Conservation (phyloP, 768 basidiomycete genomes). For the Psilocybe tampanensis region DNA sequence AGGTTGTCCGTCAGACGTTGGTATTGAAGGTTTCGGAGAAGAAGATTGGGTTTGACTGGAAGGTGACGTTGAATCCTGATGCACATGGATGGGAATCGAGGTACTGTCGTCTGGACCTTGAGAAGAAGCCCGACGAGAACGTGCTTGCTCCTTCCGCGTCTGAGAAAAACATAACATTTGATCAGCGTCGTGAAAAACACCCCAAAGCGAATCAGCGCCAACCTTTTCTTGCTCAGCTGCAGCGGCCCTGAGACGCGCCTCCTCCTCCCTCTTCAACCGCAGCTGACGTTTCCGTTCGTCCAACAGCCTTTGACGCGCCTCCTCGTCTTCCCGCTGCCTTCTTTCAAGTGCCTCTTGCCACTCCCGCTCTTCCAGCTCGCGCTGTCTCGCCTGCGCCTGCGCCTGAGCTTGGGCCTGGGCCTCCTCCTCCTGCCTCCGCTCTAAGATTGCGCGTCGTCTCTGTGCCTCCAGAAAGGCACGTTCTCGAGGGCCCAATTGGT, state of each 20-base stretch:
- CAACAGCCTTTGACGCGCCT: constrained; percentile 14
- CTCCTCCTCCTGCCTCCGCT: constrained; percentile 25
- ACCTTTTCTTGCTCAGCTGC: constrained; percentile 20
- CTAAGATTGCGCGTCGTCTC: constrained; percentile 28
- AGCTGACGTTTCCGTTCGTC: constrained; percentile 22
- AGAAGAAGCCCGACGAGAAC: not conserved
- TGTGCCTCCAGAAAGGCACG: constrained; percentile 34
- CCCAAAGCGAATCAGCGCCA: not conserved
- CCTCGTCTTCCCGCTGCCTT: constrained; percentile 21
- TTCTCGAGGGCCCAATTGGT: constrained; percentile 30
- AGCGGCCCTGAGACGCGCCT: constrained; percentile 7
- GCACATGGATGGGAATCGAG: constrained; percentile 15
- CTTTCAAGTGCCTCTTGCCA: constrained; percentile 17
- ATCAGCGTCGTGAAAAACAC: constrained; percentile 3
- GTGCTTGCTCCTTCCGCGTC: constrained; percentile 2
- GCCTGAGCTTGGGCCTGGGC: constrained; percentile 23
- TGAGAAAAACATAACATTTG: not conserved
- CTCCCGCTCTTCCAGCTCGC: constrained; percentile 17
- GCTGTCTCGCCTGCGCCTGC: too few species aligned
- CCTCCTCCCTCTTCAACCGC: constrained; percentile 15
- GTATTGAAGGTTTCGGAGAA: constrained; percentile 3
- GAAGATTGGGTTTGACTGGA: constrained; percentile 5
- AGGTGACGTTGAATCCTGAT: not conserved
- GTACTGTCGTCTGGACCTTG: not conserved
- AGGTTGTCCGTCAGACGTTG: not conserved